Evolutionary conservation across 305 asterid species (phyloP).

Genomic region (Rubia tinctorum): DNA sequence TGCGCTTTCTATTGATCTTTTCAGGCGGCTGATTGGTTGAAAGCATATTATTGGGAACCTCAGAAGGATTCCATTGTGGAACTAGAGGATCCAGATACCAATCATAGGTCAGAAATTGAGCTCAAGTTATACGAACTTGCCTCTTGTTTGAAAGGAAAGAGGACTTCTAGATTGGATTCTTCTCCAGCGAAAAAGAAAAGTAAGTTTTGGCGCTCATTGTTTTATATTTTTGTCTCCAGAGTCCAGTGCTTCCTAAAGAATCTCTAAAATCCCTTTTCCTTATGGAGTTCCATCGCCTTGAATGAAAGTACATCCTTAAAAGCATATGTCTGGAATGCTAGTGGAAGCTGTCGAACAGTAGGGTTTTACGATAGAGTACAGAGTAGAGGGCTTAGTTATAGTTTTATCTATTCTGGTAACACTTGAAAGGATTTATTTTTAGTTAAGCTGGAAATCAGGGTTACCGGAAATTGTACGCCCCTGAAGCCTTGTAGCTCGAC

Average conservation of each 20-base stretch:
- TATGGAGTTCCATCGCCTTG: neutral
- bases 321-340: neutral
- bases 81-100: constrained; percentile 36
- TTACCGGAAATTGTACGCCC: neutral
- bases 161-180: constrained; percentile 31
- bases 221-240: neutral
- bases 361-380: neutral
- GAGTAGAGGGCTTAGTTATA: neutral
- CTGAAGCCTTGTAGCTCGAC: neutral
- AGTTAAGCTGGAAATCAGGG: neutral
- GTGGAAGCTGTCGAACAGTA: neutral
- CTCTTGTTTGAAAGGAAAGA: constrained; percentile 48
- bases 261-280: neutral
- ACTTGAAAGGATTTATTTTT: neutral
- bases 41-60: constrained; percentile 87
- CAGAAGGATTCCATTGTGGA: constrained; percentile 62
- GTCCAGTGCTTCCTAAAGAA: neutral
- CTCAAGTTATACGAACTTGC: constrained; percentile 52
- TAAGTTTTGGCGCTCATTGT: constrained; percentile 31
- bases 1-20: constrained; percentile 11
- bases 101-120: constrained; percentile 58
- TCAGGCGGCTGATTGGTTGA: constrained; percentile 95
- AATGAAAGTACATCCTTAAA: neutral
- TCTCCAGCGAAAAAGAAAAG: constrained; percentile 47
- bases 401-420: neutral